phyloP scores from a whole-genome alignment of 1,284 basidiomycete genomes.

The Apiotrichum veenhuisii region DNA sequence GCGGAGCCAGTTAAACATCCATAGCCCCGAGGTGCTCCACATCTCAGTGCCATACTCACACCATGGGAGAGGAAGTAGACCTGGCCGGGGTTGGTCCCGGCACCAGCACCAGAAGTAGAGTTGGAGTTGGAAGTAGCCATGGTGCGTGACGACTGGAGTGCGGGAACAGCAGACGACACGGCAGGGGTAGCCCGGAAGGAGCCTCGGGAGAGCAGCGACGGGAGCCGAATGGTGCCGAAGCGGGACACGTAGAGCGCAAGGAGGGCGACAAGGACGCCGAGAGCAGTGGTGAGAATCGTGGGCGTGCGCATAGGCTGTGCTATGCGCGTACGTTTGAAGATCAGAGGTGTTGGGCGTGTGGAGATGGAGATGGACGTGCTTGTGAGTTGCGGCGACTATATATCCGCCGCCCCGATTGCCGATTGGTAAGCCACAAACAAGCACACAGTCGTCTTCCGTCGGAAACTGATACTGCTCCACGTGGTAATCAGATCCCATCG shows the following conservation, averaged over 20 bases:
- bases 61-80: constrained; percentile 48
- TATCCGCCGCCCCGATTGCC: too few relatives aligned
- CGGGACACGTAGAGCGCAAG: neutral
- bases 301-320: neutral
- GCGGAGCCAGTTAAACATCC: too few relatives aligned
- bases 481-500: too few relatives aligned
- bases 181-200: neutral
- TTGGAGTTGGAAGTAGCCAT: too few relatives aligned
- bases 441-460: neutral
- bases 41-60: constrained; percentile 22
- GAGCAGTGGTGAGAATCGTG: neutral
- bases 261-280: constrained; percentile 9
- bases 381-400: too few relatives aligned
- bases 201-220: neutral
- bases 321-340: neutral
- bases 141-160: neutral
- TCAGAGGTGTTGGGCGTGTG: too few relatives aligned
- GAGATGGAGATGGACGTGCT: too few relatives aligned
- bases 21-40: too few relatives aligned
- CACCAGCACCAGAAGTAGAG: too few relatives aligned
- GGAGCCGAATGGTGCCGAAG: neutral
- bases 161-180: neutral
- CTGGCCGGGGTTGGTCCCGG: constrained; percentile 18
- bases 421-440: too few relatives aligned
- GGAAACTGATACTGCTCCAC: too few relatives aligned